Conservation (phyloP, 306 rosid genomes). For the Canavalia ensiformis region DNA sequence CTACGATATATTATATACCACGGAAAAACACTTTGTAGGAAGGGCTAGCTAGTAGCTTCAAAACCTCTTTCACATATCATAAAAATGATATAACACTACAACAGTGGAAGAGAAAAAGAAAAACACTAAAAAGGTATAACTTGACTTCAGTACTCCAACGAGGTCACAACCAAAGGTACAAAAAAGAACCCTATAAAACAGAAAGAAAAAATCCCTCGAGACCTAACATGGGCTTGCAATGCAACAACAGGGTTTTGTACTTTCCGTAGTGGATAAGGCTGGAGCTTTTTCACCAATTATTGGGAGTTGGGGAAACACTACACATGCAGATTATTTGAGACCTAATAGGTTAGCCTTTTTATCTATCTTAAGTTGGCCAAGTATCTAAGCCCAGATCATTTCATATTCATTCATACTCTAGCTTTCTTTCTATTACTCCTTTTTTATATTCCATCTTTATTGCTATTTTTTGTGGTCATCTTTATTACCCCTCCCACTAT, state of each 20-base stretch:
- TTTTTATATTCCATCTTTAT: background rate
- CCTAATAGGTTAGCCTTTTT: background rate
- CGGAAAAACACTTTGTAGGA: no score
- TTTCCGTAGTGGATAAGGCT: background rate
- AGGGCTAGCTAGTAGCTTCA: no score
- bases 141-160: background rate
- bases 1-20: background rate
- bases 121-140: background rate
- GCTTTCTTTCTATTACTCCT: background rate
- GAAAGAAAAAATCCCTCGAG: background rate
- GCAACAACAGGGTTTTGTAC: background rate
- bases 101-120: background rate
- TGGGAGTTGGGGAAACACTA: background rate
- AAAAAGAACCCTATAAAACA: background rate
- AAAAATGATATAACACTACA: no score
- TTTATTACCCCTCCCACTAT: background rate
- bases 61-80: no score
- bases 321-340: background rate
- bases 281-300: background rate
- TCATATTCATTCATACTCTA: background rate
- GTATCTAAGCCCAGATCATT: slow-evolving; percentile 14
- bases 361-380: background rate
- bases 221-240: background rate
- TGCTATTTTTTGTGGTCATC: no score
- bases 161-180: background rate